A percentile compares a stretch with the other conserved stretches of the same genome.
Conservation (phyloP, 495 filamentous ascomycete genomes). For the Penicillium parvum region DNA sequence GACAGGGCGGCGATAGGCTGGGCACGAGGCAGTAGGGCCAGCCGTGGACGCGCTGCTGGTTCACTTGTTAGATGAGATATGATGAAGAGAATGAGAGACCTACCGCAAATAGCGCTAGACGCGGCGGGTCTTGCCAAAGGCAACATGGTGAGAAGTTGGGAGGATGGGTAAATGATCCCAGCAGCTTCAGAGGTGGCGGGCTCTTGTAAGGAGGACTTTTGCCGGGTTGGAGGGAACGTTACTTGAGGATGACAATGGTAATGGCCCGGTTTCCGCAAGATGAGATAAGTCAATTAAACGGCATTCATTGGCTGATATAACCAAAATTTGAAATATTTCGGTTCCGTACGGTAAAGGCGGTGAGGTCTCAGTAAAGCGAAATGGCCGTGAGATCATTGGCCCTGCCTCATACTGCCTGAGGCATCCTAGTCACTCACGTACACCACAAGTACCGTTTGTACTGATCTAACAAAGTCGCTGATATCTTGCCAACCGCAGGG, state of each 20-base stretch:
- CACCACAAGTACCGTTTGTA: too few relatives aligned
- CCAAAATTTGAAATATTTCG: neutral
- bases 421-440: too few relatives aligned
- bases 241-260: conserved; percentile 13
- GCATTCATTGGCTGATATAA: conserved; percentile 4
- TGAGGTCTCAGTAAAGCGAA: conserved; percentile 18
- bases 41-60: conserved; percentile 27
- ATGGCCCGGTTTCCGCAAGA: neutral
- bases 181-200: conserved; percentile 21
- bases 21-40: conserved; percentile 21
- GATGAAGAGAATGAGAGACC: neutral
- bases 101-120: conserved; percentile 33
- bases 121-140: conserved; percentile 27
- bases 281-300: conserved; percentile 14
- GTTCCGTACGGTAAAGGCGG: conserved; percentile 20
- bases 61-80: conserved; percentile 13
- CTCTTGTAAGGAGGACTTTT: conserved; percentile 21
- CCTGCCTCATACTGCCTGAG: neutral
- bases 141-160: conserved; percentile 23
- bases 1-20: conserved; percentile 36
- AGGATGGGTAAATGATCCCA: conserved; percentile 3
- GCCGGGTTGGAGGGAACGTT: conserved; percentile 13
- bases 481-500: too few relatives aligned
- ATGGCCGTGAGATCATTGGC: conserved; percentile 19
- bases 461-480: too few relatives aligned